phyloP scores from a whole-genome alignment of 139 green algal species.

The Coelastrella sp. region DNA sequence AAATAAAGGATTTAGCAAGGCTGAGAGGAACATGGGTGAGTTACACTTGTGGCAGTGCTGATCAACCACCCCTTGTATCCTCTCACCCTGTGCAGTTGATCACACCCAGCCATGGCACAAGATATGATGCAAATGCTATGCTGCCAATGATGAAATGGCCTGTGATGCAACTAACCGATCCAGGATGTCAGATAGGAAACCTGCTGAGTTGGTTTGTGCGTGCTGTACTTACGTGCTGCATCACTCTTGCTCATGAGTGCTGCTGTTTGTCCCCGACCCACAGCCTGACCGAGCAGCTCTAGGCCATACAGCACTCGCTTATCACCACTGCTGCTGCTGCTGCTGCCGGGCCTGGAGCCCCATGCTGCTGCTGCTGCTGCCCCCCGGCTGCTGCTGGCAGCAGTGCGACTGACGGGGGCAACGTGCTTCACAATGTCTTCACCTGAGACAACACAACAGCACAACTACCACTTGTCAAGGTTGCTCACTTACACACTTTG shows the following conservation, averaged over 20 bases:
- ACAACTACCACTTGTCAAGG: background rate
- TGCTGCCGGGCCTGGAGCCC: background rate
- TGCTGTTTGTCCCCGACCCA: constrained; percentile 7
- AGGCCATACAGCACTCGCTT: constrained; percentile 21
- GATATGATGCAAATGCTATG: too few species aligned
- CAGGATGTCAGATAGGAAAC: background rate
- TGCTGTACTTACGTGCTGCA: constrained; percentile 4
- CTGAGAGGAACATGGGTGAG: too few species aligned
- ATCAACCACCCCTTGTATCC: too few species aligned
- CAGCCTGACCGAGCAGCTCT: background rate
- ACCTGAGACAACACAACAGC: background rate
- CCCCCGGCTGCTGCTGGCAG: background rate
- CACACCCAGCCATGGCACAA: too few species aligned
- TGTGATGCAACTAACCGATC: background rate
- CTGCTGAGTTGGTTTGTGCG: background rate
- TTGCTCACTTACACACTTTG: too few species aligned
- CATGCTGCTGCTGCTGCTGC: constrained; percentile 12
- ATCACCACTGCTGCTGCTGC: background rate
- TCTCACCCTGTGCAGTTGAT: too few species aligned
- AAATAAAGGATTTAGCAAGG: too few species aligned
- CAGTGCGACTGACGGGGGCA: background rate
- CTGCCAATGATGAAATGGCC: too few species aligned
- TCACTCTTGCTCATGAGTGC: constrained; percentile 5
- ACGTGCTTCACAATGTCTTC: constrained; percentile 24
- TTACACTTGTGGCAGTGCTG: too few species aligned